Evolutionary conservation across 129 eudicot species (phyloP), one percentile per base, ranked within the genome.

Genomic region (Calendula officinalis): DNA sequence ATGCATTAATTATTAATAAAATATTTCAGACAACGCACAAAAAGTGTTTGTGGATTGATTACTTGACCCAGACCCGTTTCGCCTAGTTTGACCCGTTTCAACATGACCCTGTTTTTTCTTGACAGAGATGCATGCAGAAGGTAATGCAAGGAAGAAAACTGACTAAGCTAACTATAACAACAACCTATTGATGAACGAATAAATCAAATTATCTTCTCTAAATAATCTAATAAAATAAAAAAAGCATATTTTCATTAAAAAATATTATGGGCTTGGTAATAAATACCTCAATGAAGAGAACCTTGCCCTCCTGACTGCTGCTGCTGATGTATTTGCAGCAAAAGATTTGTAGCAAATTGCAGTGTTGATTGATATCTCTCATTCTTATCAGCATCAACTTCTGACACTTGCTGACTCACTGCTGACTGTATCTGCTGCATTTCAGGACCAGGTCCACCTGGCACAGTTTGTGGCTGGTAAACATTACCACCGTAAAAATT

Each of bases 301-400:
- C 66, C 67, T 22, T 22, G 30, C 30, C 30, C 30, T 22, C 30
- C 30, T 22, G 30, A 2, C 30, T 22, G 75, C 58, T 69, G 86
- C 68, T 85, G 72, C 69, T 89, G 91, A 64, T 92, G 89, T 77
- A 92, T 75, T 67, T 86, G 81, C 12, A 78, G 79, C 27, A 92
- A 86, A 60, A 92, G 98, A 63, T 83, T 80, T 32, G 96, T 91
- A 49, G 98, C 98, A 83, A 92, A 88, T 17, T 88, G 78, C 39
- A 92, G 59, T 9, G 98, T 92, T 70, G 96, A 71, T 49, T 74
- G 87, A 69, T 92, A 92, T 4, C 96, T 80, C 66, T 88, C 94
- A 54, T 91, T 88, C 68, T 91, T 91, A 56, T 87, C 95, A 34
- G 73, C 86, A 83, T 92, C 98, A 62, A 69, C 64, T 54, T 78